These are phyloP conservation scores for Camelina sativa DNA, from an alignment of 345 rosid genomes.

Conservation along the genomic window DNA sequence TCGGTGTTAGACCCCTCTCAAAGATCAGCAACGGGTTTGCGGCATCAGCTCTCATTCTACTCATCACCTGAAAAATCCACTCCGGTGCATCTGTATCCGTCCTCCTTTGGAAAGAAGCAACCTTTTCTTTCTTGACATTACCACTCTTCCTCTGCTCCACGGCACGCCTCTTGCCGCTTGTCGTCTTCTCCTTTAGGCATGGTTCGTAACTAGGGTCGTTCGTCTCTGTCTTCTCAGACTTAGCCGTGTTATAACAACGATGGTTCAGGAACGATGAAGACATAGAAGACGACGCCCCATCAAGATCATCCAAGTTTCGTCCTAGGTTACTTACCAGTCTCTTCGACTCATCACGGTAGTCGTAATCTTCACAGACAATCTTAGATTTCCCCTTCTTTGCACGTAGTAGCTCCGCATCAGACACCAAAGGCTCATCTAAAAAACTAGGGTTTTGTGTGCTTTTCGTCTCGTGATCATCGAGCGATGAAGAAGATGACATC, in stretches of 20 bases:
- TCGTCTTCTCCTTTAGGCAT: not conserved
- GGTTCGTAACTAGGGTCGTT: not conserved
- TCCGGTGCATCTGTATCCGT: not conserved
- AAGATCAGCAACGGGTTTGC: not conserved
- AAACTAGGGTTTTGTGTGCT: not conserved
- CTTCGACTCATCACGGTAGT: not conserved
- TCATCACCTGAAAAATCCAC: not conserved
- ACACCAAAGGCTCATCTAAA: not conserved
- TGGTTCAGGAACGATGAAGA: not conserved
- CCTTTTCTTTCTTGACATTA: constrained; percentile 4
- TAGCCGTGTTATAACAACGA: not conserved
- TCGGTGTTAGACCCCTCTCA: not conserved
- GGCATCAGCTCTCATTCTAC: not conserved
- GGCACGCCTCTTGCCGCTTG: constrained; percentile 11
- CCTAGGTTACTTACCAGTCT: not conserved
- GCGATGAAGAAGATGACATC: not conserved
- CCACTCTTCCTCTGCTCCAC: not conserved
- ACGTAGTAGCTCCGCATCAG: not conserved
- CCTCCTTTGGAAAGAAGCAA: not conserved
- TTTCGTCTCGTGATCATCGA: not conserved
- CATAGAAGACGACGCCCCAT: not conserved
- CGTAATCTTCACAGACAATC: constrained; percentile 1
- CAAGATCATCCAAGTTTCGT: not conserved
- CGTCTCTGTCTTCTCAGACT: not conserved
- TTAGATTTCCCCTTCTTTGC: not conserved